Evolutionary conservation across 306 rosid species (phyloP).

Genomic region (Ziziphus jujuba): DNA sequence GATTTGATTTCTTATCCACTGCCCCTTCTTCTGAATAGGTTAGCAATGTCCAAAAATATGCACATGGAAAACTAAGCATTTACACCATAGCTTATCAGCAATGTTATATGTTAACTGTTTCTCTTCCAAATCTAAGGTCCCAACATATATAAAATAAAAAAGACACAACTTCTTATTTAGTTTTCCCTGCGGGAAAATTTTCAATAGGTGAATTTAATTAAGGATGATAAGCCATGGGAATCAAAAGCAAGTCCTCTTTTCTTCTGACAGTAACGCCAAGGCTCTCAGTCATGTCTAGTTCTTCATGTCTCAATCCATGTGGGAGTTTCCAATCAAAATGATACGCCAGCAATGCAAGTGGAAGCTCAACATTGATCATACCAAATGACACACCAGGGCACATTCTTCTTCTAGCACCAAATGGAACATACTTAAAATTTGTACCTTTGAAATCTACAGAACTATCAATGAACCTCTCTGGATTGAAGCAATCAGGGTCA

Average conservation of each 20-base stretch:
- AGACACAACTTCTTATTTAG: too few relatives aligned
- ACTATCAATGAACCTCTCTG: conserved; percentile 19
- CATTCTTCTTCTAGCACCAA: conserved; percentile 19
- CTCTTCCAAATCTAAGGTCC: too few relatives aligned
- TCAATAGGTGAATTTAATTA: background rate
- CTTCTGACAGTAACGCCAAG: background rate
- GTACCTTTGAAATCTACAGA: conserved; percentile 2
- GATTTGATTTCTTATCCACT: too few relatives aligned
- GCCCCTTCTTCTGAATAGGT: too few relatives aligned
- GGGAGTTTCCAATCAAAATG: conserved; percentile 31
- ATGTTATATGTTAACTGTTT: too few relatives aligned
- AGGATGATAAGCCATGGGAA: conserved; percentile 11
- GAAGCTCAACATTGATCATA: conserved; percentile 15
- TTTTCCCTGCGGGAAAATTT: background rate
- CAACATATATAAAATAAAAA: too few relatives aligned
- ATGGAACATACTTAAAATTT: conserved; percentile 6
- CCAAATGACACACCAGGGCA: conserved; percentile 4
- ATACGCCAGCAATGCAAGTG: conserved; percentile 13
- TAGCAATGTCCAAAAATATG: too few relatives aligned
- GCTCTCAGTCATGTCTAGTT: conserved; percentile 11
- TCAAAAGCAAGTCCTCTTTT: background rate
- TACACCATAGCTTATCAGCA: too few relatives aligned
- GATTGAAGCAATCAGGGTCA: conserved; percentile 14
- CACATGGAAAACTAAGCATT: too few relatives aligned
- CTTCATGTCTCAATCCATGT: conserved; percentile 2